Base-by-base conservation (phyloP, 2,329 filamentous ascomycete species). In the Venturia effusa region DNA sequence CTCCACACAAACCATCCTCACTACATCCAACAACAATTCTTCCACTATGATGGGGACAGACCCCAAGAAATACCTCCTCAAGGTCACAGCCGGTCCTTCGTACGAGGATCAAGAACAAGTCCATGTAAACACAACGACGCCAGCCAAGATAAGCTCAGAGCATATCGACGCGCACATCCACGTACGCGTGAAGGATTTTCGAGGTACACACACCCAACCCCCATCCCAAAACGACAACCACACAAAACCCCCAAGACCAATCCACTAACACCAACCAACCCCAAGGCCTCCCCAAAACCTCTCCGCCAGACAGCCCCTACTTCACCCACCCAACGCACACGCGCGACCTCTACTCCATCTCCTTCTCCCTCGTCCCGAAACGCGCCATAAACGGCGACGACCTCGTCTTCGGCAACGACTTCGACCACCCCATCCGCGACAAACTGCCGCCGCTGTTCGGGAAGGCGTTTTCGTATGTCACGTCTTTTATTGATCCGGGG, bases 381-480 rank as follows among this genome's bases (percentile, higher is more conserved):
- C 70, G 77, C 37, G 75, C 75, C 41, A 85, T 96, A 64, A 80
- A 81, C 3, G 91, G 85, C 55, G 75, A 83, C 32, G 86, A 95
- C 67, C 80, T 99, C 2, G 86, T 97, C 63, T 96, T 96, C 70
- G 94, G 93, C 51, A 97, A 97, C 74, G 92, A 97, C 79, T 97
- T 97, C 73, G 92, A 96, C 71, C 84, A 89, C 61, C 90, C 94
- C 0, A 94, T 99, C 69, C 84, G 91, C 37, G 88, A 96, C 72
- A 84, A 87, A 19, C 80, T 99, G 1, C 93, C 94, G 0, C 90
- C 90, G 0, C 92, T 93, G 0, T 96, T 96, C 75, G 85, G 85
- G 71, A 88, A 90, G 11, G 92, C 92, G 0, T 85, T 97, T 75
- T 87, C 85, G 62, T 87, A 96, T 54, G 90, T 96, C 34, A 90